Base-by-base conservation (phyloP, 208 protist genomes). In the Trypanosomatidae sp. region DNA sequence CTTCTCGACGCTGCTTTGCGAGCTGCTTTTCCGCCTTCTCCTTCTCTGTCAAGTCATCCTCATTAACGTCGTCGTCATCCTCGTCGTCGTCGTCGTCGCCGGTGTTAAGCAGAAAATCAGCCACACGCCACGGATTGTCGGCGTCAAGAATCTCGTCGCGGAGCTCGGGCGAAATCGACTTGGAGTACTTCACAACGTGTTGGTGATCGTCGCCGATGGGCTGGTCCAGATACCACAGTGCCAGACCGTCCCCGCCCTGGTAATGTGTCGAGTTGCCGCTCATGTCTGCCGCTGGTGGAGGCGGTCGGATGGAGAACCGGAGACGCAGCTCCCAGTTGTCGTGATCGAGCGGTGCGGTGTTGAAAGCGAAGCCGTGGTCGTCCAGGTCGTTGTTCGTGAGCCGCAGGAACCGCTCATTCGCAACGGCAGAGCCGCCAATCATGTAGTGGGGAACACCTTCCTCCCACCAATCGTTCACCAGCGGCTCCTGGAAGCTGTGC, bases 401-500 rank as follows among this genome's bases (percentile, higher is more conserved):
- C 6, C 92, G 86, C 68, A 96, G 64, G 60, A 92, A 93, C n/a
- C 89, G 84, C 65, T 92, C 89, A 50, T 87, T 95, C 1, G 89
- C 88, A 17, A 95, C 82, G 47, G 92, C 83, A 22, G 84, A 87
- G 9, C 90, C 92, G 22, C 92, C 90, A 69, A 96, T 88, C 86
- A 94, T 92, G 77, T 85, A 96, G 69, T 96, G 88, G 10, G 92
- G 90, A 0, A 96, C 84, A 4, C 92, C 92, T 67, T 93, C 92
- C 62, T 94, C 83, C 92, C 92, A 96, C 92, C 92, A 96, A 65
- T 96, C 92, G 39, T 77, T 82, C 7, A 96, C 88, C 7, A 94
- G 85, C 5, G 92, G 92, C 28, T 80, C 74, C 17, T 82, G 73
- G 62, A 96, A 86, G 69, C 84, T 90, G 83, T 96, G 92, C 70